A percentile compares a stretch with the other conserved stretches of the same genome.
Evolutionary conservation across 306 rosid species (phyloP).

Genomic region (Gleditsia sinensis): DNA sequence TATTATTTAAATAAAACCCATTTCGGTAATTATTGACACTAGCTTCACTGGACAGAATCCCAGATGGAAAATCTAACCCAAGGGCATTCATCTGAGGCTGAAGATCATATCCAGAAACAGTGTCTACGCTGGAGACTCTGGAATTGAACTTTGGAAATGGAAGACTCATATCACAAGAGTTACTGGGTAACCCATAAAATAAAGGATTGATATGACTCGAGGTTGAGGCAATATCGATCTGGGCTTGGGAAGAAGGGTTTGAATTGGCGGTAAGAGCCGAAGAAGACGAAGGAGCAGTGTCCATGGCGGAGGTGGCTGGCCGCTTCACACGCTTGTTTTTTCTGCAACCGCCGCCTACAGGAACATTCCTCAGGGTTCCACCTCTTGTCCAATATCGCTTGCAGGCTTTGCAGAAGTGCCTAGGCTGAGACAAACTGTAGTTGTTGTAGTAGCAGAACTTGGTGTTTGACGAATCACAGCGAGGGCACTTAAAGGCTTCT

Average conservation of each 20-base stretch:
- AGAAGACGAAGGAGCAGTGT: constrained; percentile 43
- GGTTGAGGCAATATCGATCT: constrained; percentile 47
- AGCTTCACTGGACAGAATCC: constrained; percentile 31
- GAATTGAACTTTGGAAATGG: constrained; percentile 55
- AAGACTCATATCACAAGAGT: constrained; percentile 51
- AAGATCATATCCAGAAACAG: constrained; percentile 55
- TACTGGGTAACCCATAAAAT: constrained; percentile 56
- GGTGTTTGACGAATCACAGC: constrained; percentile 93
- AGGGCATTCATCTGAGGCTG: constrained; percentile 48
- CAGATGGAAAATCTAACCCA: constrained; percentile 76
- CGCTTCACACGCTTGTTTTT: constrained; percentile 84
- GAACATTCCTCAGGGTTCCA: constrained; percentile 90
- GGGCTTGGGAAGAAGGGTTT: constrained; percentile 48
- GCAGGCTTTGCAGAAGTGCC: constrained; percentile 98
- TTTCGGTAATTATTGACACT: constrained; percentile 37
- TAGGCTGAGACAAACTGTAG: constrained; percentile 89
- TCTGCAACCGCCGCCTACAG: constrained; percentile 95
- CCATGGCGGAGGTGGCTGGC: constrained; percentile 38
- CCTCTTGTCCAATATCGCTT: constrained; percentile 97
- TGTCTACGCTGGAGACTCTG: constrained; percentile 13
- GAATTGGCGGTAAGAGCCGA: constrained; percentile 39
- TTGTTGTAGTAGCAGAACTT: constrained; percentile 98
- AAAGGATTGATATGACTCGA: constrained; percentile 51
- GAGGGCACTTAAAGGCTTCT: constrained; percentile 73
- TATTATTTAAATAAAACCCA: constrained; percentile 49